phyloP scores from a whole-genome alignment of 202 grass and related monocot species.

The Hordeum pubiflorum region DNA sequence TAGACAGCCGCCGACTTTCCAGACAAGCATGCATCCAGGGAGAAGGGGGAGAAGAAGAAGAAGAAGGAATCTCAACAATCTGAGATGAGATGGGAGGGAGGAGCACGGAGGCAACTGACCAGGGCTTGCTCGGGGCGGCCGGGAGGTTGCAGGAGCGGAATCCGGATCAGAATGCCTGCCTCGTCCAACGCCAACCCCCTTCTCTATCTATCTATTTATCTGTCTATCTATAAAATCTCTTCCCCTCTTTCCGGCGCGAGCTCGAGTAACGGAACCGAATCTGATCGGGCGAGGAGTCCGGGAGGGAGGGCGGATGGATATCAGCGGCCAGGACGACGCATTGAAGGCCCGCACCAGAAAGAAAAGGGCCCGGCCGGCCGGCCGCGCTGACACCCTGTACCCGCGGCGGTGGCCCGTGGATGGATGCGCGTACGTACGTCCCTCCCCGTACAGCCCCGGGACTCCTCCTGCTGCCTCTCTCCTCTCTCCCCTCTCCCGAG shows the following conservation, averaged over 20 bases:
- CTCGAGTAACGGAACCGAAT: not conserved
- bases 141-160: not conserved
- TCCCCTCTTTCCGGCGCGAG: not conserved
- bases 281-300: not conserved
- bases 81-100: not conserved
- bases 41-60: not conserved
- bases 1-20: not conserved
- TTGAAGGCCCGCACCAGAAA: slow-evolving; percentile 30
- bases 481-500: not conserved
- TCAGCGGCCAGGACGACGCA: slow-evolving; percentile 25
- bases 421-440: not conserved
- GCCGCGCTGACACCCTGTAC: slow-evolving; percentile 21
- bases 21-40: too few species aligned
- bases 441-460: not conserved
- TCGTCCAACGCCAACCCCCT: not conserved
- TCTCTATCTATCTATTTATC: not conserved
- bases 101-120: not conserved
- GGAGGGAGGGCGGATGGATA: not conserved
- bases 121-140: not conserved
- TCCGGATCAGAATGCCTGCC: slow-evolving; percentile 17
- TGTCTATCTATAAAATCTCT: not conserved
- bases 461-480: not conserved
- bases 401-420: slow-evolving; percentile 9
- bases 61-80: not conserved
- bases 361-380: slow-evolving; percentile 1